Base-by-base conservation (phyloP, 495 filamentous ascomycete species). In the Penicillium manginii region DNA sequence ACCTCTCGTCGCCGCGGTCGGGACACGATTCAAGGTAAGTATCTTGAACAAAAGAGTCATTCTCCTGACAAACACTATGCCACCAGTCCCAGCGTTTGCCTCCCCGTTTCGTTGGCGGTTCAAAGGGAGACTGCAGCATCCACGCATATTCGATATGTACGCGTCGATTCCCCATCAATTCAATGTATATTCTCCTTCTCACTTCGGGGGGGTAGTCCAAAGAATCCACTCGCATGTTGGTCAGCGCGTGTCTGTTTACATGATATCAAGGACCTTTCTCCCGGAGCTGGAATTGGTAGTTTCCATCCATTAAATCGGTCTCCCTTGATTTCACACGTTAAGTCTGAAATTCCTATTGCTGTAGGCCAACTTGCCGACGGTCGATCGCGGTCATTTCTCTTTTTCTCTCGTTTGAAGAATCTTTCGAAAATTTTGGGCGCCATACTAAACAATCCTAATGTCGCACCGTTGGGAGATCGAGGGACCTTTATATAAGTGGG, bases 271-370 rank as follows among this genome's bases (percentile, higher is more conserved):
- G 23, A 46, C 11, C 37, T 23, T 3, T 59, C 18, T 45, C 51
- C 39, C 47, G 46, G 57, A 19, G 45, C 19, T 40, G 59, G 58
- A 6, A 62, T 61, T 2, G 55, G 62, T 10, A 65, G 54, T 35
- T 65, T 65, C 58, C 62, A 62, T 49, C 26, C 14, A 59, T 62
- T 58, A 35, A 58, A 54, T 10, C n/a, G n/a, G n/a, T 62, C 55
- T 2, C 60, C 60, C 15, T 62, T 58, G 33, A 62, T 29, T 31
- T 57, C 55, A 29, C 60, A 62, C 14, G 60, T 58, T 21, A 42
- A 54, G 58, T 62, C 54, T n/a, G 45, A 58, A 17, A 62, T 58
- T 52, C 60, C 60, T 15, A 59, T 58, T 19, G 59, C 52, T 22
- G 51, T 35, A 46, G 59, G 53, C 7, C 10, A 55, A 3, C 2